phyloP scores from a whole-genome alignment of 2,329 filamentous ascomycete genomes.

The Calycina marina region DNA sequence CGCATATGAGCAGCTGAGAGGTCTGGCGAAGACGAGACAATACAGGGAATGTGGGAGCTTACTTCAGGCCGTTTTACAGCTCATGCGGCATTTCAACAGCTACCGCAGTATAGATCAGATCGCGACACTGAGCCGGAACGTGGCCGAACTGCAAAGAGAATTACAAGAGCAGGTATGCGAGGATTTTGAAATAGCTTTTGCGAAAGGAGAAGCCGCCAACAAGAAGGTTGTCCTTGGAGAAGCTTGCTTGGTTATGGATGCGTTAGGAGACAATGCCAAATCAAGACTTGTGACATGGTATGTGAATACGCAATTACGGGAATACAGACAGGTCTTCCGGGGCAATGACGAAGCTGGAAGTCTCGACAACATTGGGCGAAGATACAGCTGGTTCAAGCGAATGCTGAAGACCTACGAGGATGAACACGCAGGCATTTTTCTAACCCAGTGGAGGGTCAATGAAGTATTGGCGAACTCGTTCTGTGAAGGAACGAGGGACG shows the following conservation, averaged over 20 bases:
- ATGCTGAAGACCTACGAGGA: conserved; percentile 94
- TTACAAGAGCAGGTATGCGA: conserved; percentile 96
- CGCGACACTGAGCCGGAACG: conserved; percentile 78
- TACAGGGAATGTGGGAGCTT: conserved; percentile 92
- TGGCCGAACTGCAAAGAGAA: conserved; percentile 84
- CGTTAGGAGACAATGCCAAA: conserved; percentile 75
- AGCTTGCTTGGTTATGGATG: conserved; percentile 87
- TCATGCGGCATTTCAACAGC: conserved; percentile 97
- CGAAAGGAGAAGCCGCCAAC: conserved; percentile 65
- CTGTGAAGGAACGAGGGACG: conserved; percentile 88
- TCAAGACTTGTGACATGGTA: conserved; percentile 86
- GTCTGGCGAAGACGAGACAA: conserved; percentile 70
- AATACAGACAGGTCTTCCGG: conserved; percentile 90
- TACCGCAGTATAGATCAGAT: conserved; percentile 98
- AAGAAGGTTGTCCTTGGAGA: conserved; percentile 63
- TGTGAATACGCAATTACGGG: conserved; percentile 88
- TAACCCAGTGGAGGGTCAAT: conserved; percentile 73
- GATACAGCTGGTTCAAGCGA: conserved; percentile 93
- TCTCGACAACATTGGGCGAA: conserved; percentile 85
- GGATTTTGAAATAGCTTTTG: conserved; percentile 92
- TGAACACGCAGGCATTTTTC: conserved; percentile 81
- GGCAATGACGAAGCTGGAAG: conserved; percentile 94
- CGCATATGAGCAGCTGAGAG: conserved; percentile 90
- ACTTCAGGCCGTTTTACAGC: conserved; percentile 85
- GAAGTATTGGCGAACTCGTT: conserved; percentile 84